These are phyloP conservation scores for Eimeria praecox DNA, from an alignment of 169 alveolate species.

Conservation along the genomic window DNA sequence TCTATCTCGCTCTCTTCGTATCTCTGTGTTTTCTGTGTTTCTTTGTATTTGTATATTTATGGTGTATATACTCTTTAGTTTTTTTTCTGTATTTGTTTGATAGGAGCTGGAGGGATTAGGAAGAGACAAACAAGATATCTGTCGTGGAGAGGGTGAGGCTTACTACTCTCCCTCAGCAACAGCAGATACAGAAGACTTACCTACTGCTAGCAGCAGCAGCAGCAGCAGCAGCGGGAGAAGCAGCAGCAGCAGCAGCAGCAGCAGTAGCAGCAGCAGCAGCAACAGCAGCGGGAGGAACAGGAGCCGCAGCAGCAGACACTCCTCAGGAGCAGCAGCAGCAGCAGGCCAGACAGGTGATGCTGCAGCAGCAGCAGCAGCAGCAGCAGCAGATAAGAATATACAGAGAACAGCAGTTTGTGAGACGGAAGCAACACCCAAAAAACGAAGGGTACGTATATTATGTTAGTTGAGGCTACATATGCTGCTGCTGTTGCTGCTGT, in stretches of 20 bases:
- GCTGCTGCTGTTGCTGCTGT: background rate
- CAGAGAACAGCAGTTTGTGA: background rate
- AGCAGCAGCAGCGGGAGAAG: background rate
- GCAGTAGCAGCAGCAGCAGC: background rate
- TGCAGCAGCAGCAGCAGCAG: background rate
- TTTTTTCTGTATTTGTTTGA: background rate
- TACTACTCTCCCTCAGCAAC: background rate
- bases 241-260: slow-evolving; percentile 16
- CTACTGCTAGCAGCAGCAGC: background rate
- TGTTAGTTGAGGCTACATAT: background rate
- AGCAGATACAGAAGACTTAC: background rate
- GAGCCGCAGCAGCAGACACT: background rate
- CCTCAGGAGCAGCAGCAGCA: too few relatives aligned
- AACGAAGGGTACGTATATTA: background rate
- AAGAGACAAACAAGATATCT: background rate
- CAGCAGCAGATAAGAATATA: background rate
- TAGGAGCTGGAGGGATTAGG: background rate
- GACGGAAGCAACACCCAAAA: background rate
- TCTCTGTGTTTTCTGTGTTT: too few relatives aligned
- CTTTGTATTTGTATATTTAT: background rate
- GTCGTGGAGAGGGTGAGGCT: background rate
- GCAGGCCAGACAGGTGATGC: too few relatives aligned
- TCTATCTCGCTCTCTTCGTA: too few relatives aligned
- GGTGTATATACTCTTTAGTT: background rate
- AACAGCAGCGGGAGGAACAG: background rate